These are phyloP conservation scores for Sporothrix phasma DNA, from an alignment of 2,329 filamentous ascomycete species.

Conservation along the genomic window DNA sequence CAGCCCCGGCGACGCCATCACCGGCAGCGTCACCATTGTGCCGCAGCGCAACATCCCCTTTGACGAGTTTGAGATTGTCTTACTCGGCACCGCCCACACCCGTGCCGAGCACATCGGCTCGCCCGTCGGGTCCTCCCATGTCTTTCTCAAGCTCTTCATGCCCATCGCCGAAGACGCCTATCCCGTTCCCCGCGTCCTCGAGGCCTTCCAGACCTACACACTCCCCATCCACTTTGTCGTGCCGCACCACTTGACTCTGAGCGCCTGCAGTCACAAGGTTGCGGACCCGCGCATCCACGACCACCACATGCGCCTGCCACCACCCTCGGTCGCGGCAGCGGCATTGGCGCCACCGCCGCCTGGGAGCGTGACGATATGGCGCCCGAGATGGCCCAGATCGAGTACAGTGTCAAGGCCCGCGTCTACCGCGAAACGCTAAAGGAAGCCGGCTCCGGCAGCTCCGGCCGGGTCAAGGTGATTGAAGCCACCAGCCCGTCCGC, in stretches of 20 bases:
- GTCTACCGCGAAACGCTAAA: slow-evolving; percentile 23
- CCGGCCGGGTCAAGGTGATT: slow-evolving; percentile 22
- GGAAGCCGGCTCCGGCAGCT: slow-evolving; percentile 10
- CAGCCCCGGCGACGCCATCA: slow-evolving; percentile 42
- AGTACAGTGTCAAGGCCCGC: slow-evolving; percentile 43
- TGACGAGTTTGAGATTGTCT: slow-evolving; percentile 42
- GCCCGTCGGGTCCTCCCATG: slow-evolving; percentile 39
- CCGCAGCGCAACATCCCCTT: slow-evolving; percentile 38
- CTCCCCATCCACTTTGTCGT: slow-evolving; percentile 52
- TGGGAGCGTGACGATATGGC: slow-evolving; percentile 47
- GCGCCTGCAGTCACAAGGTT: slow-evolving; percentile 43
- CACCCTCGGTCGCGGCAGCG: slow-evolving; percentile 28
- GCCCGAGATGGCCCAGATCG: slow-evolving; percentile 44
- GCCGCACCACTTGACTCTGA: slow-evolving; percentile 46
- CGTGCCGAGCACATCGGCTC: slow-evolving; percentile 41
- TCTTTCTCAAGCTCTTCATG: slow-evolving; percentile 48
- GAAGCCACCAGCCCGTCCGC: slow-evolving; percentile 32
- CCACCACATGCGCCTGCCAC: slow-evolving; percentile 45
- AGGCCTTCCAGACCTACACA: slow-evolving; percentile 38
- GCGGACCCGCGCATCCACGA: slow-evolving; percentile 37
- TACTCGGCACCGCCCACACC: slow-evolving; percentile 42
- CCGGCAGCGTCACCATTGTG: slow-evolving; percentile 39
- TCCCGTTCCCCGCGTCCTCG: slow-evolving; percentile 38
- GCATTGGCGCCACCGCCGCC: slow-evolving; percentile 18
- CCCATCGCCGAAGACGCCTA: slow-evolving; percentile 39